Evolutionary conservation across 176 grass and related monocot species (phyloP), one percentile per base, ranked within the genome.

Genomic region (Oryza glumipatula): DNA sequence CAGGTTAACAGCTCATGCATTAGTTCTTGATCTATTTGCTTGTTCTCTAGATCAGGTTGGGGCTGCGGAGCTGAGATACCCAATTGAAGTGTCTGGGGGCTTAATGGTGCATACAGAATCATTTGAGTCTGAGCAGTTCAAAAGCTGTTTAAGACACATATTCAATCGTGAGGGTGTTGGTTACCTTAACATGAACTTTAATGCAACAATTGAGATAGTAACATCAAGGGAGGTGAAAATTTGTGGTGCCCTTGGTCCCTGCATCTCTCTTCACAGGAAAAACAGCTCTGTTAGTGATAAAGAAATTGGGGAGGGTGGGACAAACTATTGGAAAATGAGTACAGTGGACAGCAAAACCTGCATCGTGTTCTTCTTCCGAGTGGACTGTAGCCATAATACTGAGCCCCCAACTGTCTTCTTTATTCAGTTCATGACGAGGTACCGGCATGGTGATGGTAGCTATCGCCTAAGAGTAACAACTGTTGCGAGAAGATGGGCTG

Each of bases 1-100:
- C 60, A 94, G 93, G 84, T 85, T 99, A 68, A 84, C 86, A 13
- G 82, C 89, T 22, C 88, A 88, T 77, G 89, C 91, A 30, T 83
- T 99, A 83, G 88, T 99, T 80, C 89, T 99, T 48, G 93, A 99
- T 89, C 85, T 98, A 7, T 94, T 94, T 12, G 93, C 91, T 72
- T 98, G 92, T 81, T 98, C 96, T 75, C 91, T 99, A 13, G 93
- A 99, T 90, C 96, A 99, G 90, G 88, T 99, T 89, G 96, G 96
- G 3, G 83, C 91, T 83, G 89, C 88, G 43, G 96, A 99, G 70
- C 74, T 99, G 74, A 94, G 89, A 68, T 76, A 99, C 72, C 93
- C 96, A 67, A 90, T 99, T 47, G 96, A 99, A 81, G 89, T 86
- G 4, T 96, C 93, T 43, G 96, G 94, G 47, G 96, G 96, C 14